Conservation (phyloP, 495 filamentous ascomycete species). For the Aspergillus ostianus region DNA sequence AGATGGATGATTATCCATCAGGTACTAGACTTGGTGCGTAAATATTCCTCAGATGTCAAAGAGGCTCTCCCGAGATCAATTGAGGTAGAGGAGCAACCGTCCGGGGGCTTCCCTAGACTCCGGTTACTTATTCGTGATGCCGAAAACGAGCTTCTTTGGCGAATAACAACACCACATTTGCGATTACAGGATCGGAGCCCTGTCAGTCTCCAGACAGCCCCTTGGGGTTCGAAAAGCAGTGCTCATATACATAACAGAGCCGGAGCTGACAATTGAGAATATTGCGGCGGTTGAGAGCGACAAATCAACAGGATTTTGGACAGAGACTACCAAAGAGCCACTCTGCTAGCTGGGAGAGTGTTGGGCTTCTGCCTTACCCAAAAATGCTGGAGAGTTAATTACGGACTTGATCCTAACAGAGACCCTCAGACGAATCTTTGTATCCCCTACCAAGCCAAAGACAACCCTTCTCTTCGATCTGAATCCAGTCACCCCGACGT, state of each 20-base stretch:
- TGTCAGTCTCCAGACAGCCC: not conserved
- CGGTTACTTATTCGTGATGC: not conserved
- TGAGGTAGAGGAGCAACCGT: not conserved
- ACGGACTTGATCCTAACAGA: not conserved
- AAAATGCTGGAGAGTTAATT: constrained; percentile 52
- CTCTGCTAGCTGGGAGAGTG: constrained; percentile 54
- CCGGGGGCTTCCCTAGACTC: not conserved
- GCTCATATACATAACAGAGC: not conserved
- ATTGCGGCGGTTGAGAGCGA: not conserved
- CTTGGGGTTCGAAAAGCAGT: not conserved
- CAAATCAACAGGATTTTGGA: not conserved
- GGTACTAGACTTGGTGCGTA: constrained; percentile 34
- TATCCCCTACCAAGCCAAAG: constrained; percentile 73
- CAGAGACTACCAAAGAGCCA: not conserved
- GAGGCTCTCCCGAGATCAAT: not conserved
- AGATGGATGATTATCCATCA: constrained; percentile 15
- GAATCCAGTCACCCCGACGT: constrained; percentile 78
- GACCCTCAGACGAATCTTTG: not conserved
- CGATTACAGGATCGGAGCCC: not conserved
- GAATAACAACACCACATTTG: not conserved
- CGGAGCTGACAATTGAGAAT: not conserved
- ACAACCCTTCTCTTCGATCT: constrained; percentile 57
- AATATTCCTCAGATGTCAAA: not conserved
- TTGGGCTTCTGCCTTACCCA: constrained; percentile 52
- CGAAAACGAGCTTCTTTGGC: not conserved